phyloP scores from a whole-genome alignment of 768 basidiomycete species.

The Clitopilus passeckerianus region DNA sequence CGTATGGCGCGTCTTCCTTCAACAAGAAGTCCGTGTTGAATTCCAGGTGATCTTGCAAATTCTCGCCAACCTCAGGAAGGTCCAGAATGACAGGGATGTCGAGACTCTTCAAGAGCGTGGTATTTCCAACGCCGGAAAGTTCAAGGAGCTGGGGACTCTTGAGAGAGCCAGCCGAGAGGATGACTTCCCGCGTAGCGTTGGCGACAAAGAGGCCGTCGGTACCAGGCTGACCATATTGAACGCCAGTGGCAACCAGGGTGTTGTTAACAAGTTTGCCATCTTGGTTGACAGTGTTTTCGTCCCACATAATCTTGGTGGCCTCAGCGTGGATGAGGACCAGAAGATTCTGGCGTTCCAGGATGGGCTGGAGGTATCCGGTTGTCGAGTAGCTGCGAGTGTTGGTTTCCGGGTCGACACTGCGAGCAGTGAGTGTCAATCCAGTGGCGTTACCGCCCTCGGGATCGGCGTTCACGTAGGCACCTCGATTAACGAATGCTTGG shows the following conservation, averaged over 20 bases:
- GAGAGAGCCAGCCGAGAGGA: constrained; percentile 29
- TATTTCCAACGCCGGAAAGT: constrained; percentile 40
- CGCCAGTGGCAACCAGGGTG: constrained; percentile 29
- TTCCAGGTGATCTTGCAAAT: constrained; percentile 24
- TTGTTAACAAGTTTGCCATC: neutral
- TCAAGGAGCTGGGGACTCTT: constrained; percentile 32
- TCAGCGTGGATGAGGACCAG: constrained; percentile 24
- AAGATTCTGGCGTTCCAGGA: constrained; percentile 21
- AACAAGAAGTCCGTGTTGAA: constrained; percentile 8
- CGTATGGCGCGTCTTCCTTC: constrained; percentile 7
- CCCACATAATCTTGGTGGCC: constrained; percentile 18
- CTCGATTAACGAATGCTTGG: constrained; percentile 7
- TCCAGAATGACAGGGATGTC: constrained; percentile 3
- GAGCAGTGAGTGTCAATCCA: constrained; percentile 8
- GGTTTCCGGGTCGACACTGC: constrained; percentile 10
- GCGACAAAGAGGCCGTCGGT: constrained; percentile 20
- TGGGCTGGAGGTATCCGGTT: constrained; percentile 11
- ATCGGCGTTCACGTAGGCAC: constrained; percentile 10
- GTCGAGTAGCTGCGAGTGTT: constrained; percentile 12
- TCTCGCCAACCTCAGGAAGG: constrained; percentile 9
- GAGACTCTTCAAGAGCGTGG: constrained; percentile 25
- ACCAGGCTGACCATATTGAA: constrained; percentile 29
- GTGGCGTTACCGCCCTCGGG: constrained; percentile 9
- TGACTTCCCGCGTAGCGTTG: constrained; percentile 42
- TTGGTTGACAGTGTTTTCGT: neutral